Base-by-base conservation (phyloP, 768 basidiomycete genomes). In the Amyloporia xantha region DNA sequence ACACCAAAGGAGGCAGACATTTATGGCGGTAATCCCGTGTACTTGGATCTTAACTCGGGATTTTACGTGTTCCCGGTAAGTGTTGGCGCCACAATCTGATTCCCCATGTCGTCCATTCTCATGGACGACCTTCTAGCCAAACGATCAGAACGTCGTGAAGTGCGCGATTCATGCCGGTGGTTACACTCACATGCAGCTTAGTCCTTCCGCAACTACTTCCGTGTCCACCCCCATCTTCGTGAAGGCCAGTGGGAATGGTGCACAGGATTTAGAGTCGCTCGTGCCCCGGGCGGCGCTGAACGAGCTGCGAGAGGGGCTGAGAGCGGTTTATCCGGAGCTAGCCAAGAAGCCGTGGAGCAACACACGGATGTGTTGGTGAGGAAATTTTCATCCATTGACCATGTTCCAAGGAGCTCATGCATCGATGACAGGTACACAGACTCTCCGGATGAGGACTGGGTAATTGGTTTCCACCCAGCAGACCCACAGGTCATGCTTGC, bases 291-390 rank as follows among this genome's bases (percentile, higher is more conserved):
- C 66, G 6, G 73, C 72, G 41, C 62, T 86, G 2, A 60, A 66
- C 30, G 62, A 62, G 46, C 60, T 95, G 47, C 72, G 88, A 35
- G 63, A 62, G 2, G 65, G 71, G 9, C 64, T 95, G 10, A 62
- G 66, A 17, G 61, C 66, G 26, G 68, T 91, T 21, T 93, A 86
- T 66, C 95, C 94, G 21, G 79, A 79, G 43, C 73, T 98, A 39
- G 86, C 80, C 4, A 67, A 79, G 55, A 86, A 82, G 63, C 77
- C 86, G 0, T 87, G 92, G 60, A 61, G 67, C 25, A 71, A 70
- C 5, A 94, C 92, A 10, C 69, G 94, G 51, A 65, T 98, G 54
- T 98, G 94, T 68, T 97, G 94, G 94, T 90, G 61, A 62, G 78
- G 63, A 20, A 23, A 24, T 21, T 19, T 50, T 47, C 46, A 11